Evolutionary conservation across 2,329 filamentous ascomycete genomes (phyloP).

Genomic region (Paradendryphiella salina): DNA sequence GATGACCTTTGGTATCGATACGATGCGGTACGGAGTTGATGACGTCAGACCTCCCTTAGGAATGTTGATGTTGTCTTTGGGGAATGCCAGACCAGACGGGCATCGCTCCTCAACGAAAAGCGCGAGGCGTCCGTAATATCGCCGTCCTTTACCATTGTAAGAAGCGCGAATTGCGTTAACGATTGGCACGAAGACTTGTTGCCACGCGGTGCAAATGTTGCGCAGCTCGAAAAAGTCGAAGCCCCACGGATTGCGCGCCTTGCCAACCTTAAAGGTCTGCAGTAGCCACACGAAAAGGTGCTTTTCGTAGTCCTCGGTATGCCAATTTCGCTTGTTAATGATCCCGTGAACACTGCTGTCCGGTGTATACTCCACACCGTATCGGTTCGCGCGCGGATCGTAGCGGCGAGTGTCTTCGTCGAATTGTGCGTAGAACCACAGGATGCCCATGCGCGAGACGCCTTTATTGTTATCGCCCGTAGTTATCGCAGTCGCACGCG

Average conservation of each 20-base stretch:
- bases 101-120: slow-evolving; percentile 33
- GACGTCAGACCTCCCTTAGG: slow-evolving; percentile 16
- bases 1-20: slow-evolving; percentile 17
- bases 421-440: slow-evolving; percentile 42
- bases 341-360: slow-evolving; percentile 18
- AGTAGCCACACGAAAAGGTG: slow-evolving; percentile 40
- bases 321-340: slow-evolving; percentile 37
- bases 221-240: slow-evolving; percentile 36
- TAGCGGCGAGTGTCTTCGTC: slow-evolving; percentile 34
- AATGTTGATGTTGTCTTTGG: slow-evolving; percentile 30
- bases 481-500: slow-evolving; percentile 10
- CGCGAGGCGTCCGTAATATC: slow-evolving; percentile 40
- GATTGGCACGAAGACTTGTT: slow-evolving; percentile 37
- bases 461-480: neutral
- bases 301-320: slow-evolving; percentile 36
- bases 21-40: slow-evolving; percentile 29
- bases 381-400: slow-evolving; percentile 28
- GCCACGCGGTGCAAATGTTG: slow-evolving; percentile 37
- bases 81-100: slow-evolving; percentile 40
- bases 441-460: slow-evolving; percentile 29
- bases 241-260: slow-evolving; percentile 28
- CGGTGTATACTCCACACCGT: slow-evolving; percentile 12
- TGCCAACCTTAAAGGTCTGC: slow-evolving; percentile 41
- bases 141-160: slow-evolving; percentile 33
- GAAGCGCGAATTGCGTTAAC: slow-evolving; percentile 35